Conservation (phyloP, 495 filamentous ascomycete genomes). For the Tuber brumale region DNA sequence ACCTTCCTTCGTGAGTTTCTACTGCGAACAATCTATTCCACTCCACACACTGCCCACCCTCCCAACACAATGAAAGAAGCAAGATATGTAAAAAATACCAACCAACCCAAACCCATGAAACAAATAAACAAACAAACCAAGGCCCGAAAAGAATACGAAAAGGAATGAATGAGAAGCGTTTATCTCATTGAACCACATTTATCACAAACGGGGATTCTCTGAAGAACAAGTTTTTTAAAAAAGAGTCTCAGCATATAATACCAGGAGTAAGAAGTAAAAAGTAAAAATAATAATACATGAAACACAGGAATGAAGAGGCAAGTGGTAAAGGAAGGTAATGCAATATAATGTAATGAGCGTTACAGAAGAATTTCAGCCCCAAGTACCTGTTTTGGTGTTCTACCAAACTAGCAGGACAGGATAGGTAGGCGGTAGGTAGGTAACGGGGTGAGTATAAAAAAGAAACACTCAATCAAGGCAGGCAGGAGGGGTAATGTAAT, state of each 20-base stretch:
- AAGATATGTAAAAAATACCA: background rate
- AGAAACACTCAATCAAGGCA: background rate
- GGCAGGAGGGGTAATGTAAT: background rate
- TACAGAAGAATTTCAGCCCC: background rate
- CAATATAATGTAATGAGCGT: background rate
- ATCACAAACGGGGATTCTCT: background rate
- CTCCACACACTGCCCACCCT: background rate
- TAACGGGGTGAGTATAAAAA: background rate
- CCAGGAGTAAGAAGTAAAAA: background rate
- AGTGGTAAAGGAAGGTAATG: background rate
- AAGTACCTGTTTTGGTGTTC: background rate
- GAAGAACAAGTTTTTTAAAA: background rate
- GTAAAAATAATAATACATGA: slow-evolving; percentile 1
- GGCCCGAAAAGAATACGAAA: background rate
- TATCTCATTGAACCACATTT: background rate
- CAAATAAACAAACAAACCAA: background rate
- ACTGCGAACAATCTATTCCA: background rate
- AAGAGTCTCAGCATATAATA: background rate
- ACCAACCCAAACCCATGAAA: slow-evolving; percentile 1
- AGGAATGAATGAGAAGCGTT: background rate
- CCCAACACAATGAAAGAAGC: background rate
- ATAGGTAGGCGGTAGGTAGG: background rate
- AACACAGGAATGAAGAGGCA: background rate
- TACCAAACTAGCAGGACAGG: background rate
- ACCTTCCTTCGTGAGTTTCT: background rate